phyloP scores from a whole-genome alignment of 2,329 filamentous ascomycete species.

The Penicillium brevicompactum region DNA sequence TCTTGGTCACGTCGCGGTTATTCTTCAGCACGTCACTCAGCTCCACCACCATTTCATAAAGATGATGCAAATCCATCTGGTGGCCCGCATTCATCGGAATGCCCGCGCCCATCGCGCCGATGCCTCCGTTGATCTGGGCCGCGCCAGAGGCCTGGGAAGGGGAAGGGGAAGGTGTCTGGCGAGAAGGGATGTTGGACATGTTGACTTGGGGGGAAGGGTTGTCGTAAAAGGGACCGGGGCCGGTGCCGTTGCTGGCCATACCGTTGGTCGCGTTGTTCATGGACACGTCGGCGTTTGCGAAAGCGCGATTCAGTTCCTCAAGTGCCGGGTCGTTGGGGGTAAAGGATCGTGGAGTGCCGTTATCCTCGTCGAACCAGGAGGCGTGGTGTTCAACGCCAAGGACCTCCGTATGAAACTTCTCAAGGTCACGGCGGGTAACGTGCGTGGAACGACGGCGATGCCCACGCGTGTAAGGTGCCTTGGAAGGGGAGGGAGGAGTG shows the following conservation, averaged over 20 bases:
- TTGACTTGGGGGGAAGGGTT: conserved; percentile 33
- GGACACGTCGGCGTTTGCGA: conserved; percentile 37
- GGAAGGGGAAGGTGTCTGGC: conserved; percentile 38
- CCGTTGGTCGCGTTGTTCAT: conserved; percentile 34
- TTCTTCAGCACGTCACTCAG: conserved; percentile 52
- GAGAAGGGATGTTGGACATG: conserved; percentile 32
- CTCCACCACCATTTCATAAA: conserved; percentile 54
- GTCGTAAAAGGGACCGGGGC: conserved; percentile 35
- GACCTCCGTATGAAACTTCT: conserved; percentile 41
- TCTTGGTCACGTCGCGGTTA: conserved; percentile 53
- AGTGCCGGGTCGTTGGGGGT: conserved; percentile 34
- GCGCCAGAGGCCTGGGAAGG: conserved; percentile 28
- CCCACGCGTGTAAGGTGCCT: conserved; percentile 39
- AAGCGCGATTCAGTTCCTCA: conserved; percentile 39
- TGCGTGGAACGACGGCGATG: conserved; percentile 46
- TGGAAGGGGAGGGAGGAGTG: conserved; percentile 32
- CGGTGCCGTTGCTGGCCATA: conserved; percentile 29
- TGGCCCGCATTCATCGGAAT: conserved; percentile 52
- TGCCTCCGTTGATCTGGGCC: conserved; percentile 38
- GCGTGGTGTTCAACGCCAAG: conserved; percentile 34
- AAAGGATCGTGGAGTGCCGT: conserved; percentile 21
- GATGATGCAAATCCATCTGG: conserved; percentile 54
- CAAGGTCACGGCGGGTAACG: conserved; percentile 42
- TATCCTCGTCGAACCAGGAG: conserved; percentile 35
- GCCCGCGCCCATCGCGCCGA: conserved; percentile 40